These are phyloP conservation scores for Colletotrichum tabaci DNA, from an alignment of 2,329 filamentous ascomycete species.

Conservation along the genomic window DNA sequence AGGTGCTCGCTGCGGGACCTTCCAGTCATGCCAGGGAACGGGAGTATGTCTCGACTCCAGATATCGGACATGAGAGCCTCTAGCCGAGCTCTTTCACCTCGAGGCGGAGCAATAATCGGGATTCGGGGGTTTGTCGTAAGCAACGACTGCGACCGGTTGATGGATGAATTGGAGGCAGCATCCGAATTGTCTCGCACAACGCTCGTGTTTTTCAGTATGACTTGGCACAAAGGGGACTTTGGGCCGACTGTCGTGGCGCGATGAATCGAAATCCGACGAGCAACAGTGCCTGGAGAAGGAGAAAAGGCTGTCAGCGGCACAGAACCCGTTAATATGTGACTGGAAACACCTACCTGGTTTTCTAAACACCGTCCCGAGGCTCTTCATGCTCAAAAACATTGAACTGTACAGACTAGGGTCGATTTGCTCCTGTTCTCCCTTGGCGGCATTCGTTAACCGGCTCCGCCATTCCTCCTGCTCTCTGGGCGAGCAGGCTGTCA, in stretches of 20 bases:
- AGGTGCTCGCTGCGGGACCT: slow-evolving; percentile 78
- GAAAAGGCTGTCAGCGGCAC: neutral
- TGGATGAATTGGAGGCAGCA: slow-evolving; percentile 61
- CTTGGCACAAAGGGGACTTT: slow-evolving; percentile 78
- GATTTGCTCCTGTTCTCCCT: slow-evolving; percentile 63
- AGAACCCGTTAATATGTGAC: neutral
- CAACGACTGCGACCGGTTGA: slow-evolving; percentile 86
- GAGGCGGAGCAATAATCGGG: slow-evolving; percentile 80
- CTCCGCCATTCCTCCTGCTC: slow-evolving; percentile 87
- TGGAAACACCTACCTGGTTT: slow-evolving; percentile 69
- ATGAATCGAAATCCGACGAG: slow-evolving; percentile 83
- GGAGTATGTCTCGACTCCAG: slow-evolving; percentile 86
- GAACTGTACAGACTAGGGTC: slow-evolving; percentile 71
- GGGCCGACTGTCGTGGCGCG: slow-evolving; percentile 81
- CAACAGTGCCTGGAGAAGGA: slow-evolving; percentile 65
- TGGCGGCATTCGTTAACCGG: slow-evolving; percentile 69
- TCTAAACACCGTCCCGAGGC: slow-evolving; percentile 82
- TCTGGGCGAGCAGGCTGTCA: slow-evolving; percentile 86
- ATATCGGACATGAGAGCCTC: slow-evolving; percentile 83
- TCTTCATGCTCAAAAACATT: slow-evolving; percentile 79
- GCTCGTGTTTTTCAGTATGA: slow-evolving; percentile 90
- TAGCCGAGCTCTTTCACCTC: slow-evolving; percentile 82
- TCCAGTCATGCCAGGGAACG: slow-evolving; percentile 85
- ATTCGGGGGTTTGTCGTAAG: slow-evolving; percentile 75
- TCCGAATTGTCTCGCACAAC: slow-evolving; percentile 70